Evolutionary conservation across 805 yeast genomes (phyloP).

Genomic region (Ogataea ramenticola): DNA sequence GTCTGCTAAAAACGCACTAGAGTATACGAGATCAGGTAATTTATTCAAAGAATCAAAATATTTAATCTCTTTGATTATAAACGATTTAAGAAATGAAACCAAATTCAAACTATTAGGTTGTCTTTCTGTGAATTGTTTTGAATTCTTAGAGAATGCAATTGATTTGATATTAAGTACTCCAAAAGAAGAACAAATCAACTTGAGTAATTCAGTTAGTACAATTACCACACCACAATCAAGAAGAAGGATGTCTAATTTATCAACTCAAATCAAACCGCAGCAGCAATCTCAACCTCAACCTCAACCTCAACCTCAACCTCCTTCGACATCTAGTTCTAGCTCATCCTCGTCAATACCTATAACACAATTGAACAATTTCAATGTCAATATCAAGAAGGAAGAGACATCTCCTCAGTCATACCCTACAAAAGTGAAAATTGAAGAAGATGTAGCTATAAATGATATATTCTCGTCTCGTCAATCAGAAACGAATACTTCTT

Average conservation of each 20-base stretch:
- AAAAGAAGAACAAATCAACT: too few species aligned
- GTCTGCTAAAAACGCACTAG: constrained; percentile 71
- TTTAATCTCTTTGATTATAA: constrained; percentile 42
- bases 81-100: constrained; percentile 45
- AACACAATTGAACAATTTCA: not conserved
- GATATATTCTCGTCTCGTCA: constrained; percentile 21
- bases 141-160: constrained; percentile 50
- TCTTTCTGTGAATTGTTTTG: constrained; percentile 48
- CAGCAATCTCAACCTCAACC: not conserved
- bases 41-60: constrained; percentile 62
- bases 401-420: not conserved
- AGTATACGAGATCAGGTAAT: constrained; percentile 78
- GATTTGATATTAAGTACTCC: constrained; percentile 54
- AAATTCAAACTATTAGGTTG: constrained; percentile 52
- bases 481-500: too few species aligned
- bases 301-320: not conserved
- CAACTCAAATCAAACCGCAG: not conserved
- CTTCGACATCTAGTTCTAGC: not conserved
- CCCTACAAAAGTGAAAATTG: constrained; percentile 4
- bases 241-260: not conserved
- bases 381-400: not conserved
- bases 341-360: too few species aligned
- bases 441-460: constrained; percentile 22
- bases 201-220: too few species aligned
- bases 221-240: not conserved